Conservation (phyloP, 805 yeast genomes). For the Suhomyces xylopsoci region DNA sequence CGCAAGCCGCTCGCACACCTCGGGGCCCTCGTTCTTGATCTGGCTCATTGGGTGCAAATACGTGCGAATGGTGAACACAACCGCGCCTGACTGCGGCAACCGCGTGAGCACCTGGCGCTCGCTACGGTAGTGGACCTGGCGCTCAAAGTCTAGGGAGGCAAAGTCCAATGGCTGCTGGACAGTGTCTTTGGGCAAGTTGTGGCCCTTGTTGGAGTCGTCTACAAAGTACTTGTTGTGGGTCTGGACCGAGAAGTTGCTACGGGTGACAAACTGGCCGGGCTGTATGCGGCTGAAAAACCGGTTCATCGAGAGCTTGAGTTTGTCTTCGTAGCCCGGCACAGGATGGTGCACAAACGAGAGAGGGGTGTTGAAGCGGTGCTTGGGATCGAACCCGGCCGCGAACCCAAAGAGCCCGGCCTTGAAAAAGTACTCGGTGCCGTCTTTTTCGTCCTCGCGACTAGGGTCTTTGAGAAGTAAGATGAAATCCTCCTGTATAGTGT, state of each 20-base stretch:
- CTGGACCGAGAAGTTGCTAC: slow-evolving; percentile 42
- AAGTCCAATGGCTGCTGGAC: slow-evolving; percentile 22
- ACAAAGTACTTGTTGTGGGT: slow-evolving; percentile 33
- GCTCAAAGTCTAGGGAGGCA: slow-evolving; percentile 36
- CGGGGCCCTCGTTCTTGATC: slow-evolving; percentile 29
- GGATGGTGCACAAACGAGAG: slow-evolving; percentile 39
- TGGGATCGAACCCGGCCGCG: slow-evolving; percentile 45
- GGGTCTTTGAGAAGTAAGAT: slow-evolving; percentile 38
- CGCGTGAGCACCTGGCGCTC: slow-evolving; percentile 41
- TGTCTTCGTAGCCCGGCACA: slow-evolving; percentile 40
- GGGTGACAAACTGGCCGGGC: slow-evolving; percentile 38
- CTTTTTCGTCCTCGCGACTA: slow-evolving; percentile 20
- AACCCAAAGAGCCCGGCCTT: slow-evolving; percentile 45
- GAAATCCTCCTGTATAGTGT: slow-evolving; percentile 41
- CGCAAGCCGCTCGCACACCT: slow-evolving; percentile 47
- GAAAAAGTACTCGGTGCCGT: slow-evolving; percentile 39
- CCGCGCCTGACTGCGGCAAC: slow-evolving; percentile 37
- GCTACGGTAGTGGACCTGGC: slow-evolving; percentile 40
- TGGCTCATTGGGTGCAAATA: slow-evolving; percentile 36
- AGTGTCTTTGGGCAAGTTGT: slow-evolving; percentile 26
- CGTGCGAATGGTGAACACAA: slow-evolving; percentile 41
- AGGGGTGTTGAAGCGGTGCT: slow-evolving; percentile 35
- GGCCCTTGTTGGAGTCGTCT: slow-evolving; percentile 41
- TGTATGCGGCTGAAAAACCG: slow-evolving; percentile 33
- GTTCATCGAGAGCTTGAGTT: slow-evolving; percentile 41